Evolutionary conservation across 23 red algal genomes (phyloP).

Genomic region (Gracilaria gracilis): DNA sequence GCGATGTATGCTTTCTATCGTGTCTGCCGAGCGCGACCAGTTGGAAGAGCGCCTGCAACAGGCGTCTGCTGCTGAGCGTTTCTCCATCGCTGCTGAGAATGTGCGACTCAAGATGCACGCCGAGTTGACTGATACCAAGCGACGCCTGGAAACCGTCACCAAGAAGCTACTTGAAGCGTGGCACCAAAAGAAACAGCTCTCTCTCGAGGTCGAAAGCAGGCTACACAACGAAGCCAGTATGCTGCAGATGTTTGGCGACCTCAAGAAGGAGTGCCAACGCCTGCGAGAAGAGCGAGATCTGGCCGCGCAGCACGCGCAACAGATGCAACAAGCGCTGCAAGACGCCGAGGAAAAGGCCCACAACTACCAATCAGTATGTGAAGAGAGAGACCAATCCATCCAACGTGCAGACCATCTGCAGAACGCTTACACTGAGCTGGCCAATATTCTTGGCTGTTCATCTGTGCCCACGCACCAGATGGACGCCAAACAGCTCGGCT

Average conservation of each 20-base stretch:
- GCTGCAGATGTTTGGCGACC: constrained; percentile 22
- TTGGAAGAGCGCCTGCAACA: constrained; percentile 16
- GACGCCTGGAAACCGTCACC: constrained; percentile 10
- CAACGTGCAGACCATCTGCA: constrained; percentile 21
- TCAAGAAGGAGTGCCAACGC: constrained; percentile 12
- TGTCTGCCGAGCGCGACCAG: constrained; percentile 19
- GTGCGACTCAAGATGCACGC: not conserved
- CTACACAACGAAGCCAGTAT: constrained; percentile 12
- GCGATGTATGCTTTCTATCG: constrained; percentile 2
- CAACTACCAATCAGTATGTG: not conserved
- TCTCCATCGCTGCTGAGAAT: not conserved
- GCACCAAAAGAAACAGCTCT: constrained; percentile 3
- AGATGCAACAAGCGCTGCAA: not conserved
- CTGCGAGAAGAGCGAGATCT: not conserved
- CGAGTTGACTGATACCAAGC: not conserved
- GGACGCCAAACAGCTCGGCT: not conserved
- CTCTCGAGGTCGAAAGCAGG: not conserved
- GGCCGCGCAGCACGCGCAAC: not conserved
- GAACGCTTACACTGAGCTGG: constrained; percentile 8
- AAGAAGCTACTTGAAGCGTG: constrained; percentile 18
- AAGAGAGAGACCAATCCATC: not conserved
- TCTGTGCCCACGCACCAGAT: not conserved
- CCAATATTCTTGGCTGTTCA: not conserved
- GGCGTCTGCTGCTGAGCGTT: not conserved
- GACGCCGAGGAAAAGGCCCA: not conserved